A percentile compares a stretch with the other conserved stretches of the same genome.
phyloP scores from a whole-genome alignment of 768 basidiomycete species.

The Russula compacta region DNA sequence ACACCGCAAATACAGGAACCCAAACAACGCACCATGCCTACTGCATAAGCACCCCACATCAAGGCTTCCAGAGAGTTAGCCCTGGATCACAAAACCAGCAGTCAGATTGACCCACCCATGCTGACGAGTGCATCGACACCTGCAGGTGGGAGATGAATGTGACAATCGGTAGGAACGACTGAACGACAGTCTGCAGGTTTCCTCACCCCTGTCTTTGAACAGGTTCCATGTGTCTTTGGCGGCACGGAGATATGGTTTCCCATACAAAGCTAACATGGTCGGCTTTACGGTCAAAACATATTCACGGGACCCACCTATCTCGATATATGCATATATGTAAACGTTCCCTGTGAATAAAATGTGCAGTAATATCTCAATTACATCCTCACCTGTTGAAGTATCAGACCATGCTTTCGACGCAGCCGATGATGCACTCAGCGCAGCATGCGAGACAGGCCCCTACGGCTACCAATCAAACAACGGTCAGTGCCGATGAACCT shows the following conservation, averaged over 20 bases:
- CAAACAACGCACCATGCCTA: conserved; percentile 71
- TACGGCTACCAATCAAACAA: conserved; percentile 38
- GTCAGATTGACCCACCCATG: conserved; percentile 44
- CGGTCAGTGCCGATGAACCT: not conserved
- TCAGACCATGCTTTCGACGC: conserved; percentile 57
- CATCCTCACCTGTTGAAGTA: conserved; percentile 64
- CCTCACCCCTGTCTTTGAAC: conserved; percentile 56
- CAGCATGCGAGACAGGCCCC: conserved; percentile 70
- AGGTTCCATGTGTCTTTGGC: conserved; percentile 80
- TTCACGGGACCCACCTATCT: conserved; percentile 47
- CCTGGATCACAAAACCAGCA: conserved; percentile 4
- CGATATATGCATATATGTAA: conserved; percentile 67
- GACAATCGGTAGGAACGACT: conserved; percentile 5
- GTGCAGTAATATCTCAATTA: not conserved
- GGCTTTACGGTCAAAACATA: not conserved
- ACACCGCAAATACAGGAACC: conserved; percentile 69
- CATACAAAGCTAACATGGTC: conserved; percentile 53
- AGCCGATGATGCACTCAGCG: conserved; percentile 68
- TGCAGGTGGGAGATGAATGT: conserved; percentile 9
- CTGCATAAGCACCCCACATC: conserved; percentile 72
- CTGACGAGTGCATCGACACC: conserved; percentile 66
- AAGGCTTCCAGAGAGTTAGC: conserved; percentile 35
- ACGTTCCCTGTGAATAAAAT: not conserved
- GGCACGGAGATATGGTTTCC: conserved; percentile 71
- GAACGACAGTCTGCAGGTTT: not conserved